Base-by-base conservation (phyloP, 2,329 filamentous ascomycete genomes). In the Fusarium secorum region DNA sequence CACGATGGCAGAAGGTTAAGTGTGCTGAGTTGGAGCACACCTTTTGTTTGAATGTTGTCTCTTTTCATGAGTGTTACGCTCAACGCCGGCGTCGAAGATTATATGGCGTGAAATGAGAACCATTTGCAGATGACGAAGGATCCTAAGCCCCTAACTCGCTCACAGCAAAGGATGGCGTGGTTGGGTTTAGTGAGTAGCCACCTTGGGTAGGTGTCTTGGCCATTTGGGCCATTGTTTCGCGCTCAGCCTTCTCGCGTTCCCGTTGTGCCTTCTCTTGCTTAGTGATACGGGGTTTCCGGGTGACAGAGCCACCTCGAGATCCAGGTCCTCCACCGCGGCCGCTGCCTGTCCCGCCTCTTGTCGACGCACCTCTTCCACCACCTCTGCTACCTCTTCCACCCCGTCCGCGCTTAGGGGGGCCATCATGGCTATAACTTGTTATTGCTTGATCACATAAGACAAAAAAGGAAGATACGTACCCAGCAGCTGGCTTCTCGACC, bases 181-280 rank as follows among this genome's bases (percentile, higher is more conserved):
- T 78, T 11, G 81, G 79, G 65, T 82, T 82, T 24, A 83, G 74
- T 18, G 77, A 76, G 60, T 81, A 81, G 54, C 78, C 77, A 51
- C 78, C 77, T 51, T 79, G 80, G 17, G 76, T 76, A 7, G 79
- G 75, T 52, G 83, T 83, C 60, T 81, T 80, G 35, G 79, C 75
- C 38, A 83, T 67, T 72, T 81, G 80, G 7, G 81, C 83, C 71
- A 83, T 69, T 61, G 76, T 82, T 79, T 95, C 92, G 44, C 92
- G 86, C 71, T 94, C 91, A 11, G 90, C 85, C 83, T 96, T 96
- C 79, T 97, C 93, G 46, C 89, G 88, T 76, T 97, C 93, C 81
- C 93, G 90, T 77, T 91, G 89, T 67, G 92, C 91, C 75, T 93
- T 93, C 78, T 95, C 92, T 39, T 93, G 91, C 79, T 97, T 97